Evolutionary conservation across 2,329 filamentous ascomycete species (phyloP), one percentile per base, ranked within the genome.

Genomic region (Apiospora malaysiana): DNA sequence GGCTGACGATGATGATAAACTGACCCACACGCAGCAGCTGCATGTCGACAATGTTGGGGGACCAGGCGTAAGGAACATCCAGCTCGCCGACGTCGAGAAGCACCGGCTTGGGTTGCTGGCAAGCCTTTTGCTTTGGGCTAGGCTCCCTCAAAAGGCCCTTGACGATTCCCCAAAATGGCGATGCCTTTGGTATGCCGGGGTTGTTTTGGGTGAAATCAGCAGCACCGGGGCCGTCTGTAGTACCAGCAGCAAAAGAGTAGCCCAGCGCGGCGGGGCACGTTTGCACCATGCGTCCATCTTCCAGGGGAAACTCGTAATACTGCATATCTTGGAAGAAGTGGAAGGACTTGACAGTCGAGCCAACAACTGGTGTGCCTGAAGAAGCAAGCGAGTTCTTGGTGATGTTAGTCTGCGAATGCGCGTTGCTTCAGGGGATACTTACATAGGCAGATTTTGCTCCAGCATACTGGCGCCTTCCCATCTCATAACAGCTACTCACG

Each of bases 121-220:
- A 98, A 2, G 84, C 85, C 56, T 86, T 85, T 79, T 98, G 95
- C 69, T 90, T 85, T 7, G 89, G 80, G 2, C 87, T 90, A 0
- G 95, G 94, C 14, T 86, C 84, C 71, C 92, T 91, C 46, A 98
- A 84, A 21, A 93, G 82, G 63, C 88, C 89, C 21, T 92, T 89
- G 23, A 96, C 92, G 10, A 93, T 83, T 46, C 87, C 86, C 95
- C 95, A 98, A 21, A 97, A 81, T 0, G 93, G 93, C 74, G 93
- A 95, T 27, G 85, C 83, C 72, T 91, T 88, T 0, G 94, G 92
- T 5, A 86, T 83, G 37, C 91, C 91, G 0, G 91, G 91, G 77
- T 93, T 90, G 74, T 91, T 93, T 80, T 98, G 95, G 21, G 93
- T 94, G 79, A 97, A 97, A 82, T 97, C 95, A 76, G 97, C 96